Conservation (phyloP, 2,329 filamentous ascomycete species). For the Aspergillus alliaceus region DNA sequence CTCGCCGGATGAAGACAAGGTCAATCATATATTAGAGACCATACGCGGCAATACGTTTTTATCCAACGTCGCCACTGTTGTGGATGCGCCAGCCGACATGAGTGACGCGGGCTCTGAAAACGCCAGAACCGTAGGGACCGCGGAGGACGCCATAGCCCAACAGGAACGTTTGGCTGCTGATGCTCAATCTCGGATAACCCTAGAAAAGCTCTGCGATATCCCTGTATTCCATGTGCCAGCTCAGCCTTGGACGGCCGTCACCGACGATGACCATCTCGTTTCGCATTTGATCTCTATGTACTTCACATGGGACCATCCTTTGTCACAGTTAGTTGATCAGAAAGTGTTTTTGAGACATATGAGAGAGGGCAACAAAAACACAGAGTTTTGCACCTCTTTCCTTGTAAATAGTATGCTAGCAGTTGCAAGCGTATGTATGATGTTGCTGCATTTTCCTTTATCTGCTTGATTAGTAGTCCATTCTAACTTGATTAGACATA, state of each 20-base stretch:
- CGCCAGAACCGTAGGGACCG: background rate
- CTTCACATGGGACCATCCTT: constrained; percentile 91
- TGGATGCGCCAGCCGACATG: constrained; percentile 20
- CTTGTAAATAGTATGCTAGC: constrained; percentile 87
- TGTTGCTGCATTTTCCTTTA: background rate
- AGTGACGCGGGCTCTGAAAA: constrained; percentile 19
- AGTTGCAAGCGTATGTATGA: constrained; percentile 34
- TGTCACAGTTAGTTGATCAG: constrained; percentile 75
- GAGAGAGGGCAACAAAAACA: constrained; percentile 41
- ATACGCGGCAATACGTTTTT: constrained; percentile 30
- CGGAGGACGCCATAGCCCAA: constrained; percentile 9
- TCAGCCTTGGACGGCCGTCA: constrained; percentile 72
- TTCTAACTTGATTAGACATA: constrained; percentile 29
- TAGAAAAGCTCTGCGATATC: constrained; percentile 36
- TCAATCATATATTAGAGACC: constrained; percentile 26
- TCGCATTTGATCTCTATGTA: constrained; percentile 87
- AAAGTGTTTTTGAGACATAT: constrained; percentile 67
- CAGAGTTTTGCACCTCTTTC: constrained; percentile 76
- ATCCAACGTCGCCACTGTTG: constrained; percentile 24
- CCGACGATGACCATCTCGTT: constrained; percentile 71
- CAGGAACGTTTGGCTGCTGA: constrained; percentile 7
- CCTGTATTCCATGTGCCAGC: constrained; percentile 35
- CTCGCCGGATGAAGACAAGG: constrained; percentile 21
- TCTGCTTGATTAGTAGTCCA: background rate
- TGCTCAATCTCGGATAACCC: constrained; percentile 27